phyloP scores from a whole-genome alignment of 2,329 filamentous ascomycete genomes.

The Hymenoscyphus repandus region DNA sequence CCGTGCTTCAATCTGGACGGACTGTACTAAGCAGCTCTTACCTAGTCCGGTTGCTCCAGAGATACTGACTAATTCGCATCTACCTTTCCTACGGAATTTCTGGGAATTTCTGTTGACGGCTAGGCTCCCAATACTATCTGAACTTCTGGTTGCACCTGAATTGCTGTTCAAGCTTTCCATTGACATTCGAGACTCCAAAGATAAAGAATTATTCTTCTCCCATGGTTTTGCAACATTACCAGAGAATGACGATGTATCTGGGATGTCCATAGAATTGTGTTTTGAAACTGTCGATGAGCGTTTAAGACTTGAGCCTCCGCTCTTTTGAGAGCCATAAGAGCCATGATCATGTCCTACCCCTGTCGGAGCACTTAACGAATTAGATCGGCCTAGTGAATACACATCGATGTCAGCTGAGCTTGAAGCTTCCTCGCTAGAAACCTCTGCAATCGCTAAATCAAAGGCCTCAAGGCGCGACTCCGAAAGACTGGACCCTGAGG shows the following conservation, averaged over 20 bases:
- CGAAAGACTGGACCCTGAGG: constrained; percentile 50
- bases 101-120: constrained; percentile 23
- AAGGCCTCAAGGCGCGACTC: constrained; percentile 30
- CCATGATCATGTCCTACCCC: too few species aligned
- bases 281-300: constrained; percentile 19
- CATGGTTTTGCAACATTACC: constrained; percentile 17
- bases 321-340: not conserved
- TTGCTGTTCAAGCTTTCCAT: constrained; percentile 16
- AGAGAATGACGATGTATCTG: constrained; percentile 15
- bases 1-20: constrained; percentile 55
- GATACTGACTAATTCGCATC: constrained; percentile 58
- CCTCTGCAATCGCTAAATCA: constrained; percentile 39
- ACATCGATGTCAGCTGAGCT: constrained; percentile 48
- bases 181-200: constrained; percentile 19
- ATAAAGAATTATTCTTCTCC: constrained; percentile 25
- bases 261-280: constrained; percentile 14
- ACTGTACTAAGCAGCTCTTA: constrained; percentile 60
- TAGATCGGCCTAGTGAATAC: constrained; percentile 25
- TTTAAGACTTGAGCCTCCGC: constrained; percentile 9
- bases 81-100: constrained; percentile 56
- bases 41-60: constrained; percentile 59
- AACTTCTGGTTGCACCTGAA: constrained; percentile 12
- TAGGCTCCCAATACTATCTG: constrained; percentile 28
- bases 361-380: constrained; percentile 11
- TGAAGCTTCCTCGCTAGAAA: constrained; percentile 51